A percentile compares a stretch with the other conserved stretches of the same genome.
Conservation (phyloP, 2,329 filamentous ascomycete species). For the Aureobasidium lini region DNA sequence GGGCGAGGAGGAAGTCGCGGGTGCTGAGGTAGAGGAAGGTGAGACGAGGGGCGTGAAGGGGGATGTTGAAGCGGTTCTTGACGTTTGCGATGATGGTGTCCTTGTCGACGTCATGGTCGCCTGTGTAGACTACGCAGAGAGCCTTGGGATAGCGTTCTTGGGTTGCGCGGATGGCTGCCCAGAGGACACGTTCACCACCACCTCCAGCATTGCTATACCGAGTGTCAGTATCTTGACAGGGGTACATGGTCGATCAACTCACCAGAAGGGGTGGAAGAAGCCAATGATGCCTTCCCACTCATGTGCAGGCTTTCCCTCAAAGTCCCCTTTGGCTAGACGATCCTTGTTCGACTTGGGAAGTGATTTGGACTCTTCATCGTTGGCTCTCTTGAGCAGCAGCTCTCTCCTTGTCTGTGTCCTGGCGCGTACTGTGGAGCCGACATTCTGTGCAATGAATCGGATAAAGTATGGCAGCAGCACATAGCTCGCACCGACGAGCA, state of each 20-base stretch:
- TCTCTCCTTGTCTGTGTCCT: constrained; percentile 16
- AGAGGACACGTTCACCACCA: constrained; percentile 89
- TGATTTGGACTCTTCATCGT: constrained; percentile 2
- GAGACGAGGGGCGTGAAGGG: constrained; percentile 72
- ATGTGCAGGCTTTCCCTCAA: constrained; percentile 24
- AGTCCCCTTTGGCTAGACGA: not conserved
- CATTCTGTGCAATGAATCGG: constrained; percentile 7
- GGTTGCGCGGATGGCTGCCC: constrained; percentile 88
- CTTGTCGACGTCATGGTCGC: constrained; percentile 84
- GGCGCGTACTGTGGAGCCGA: constrained; percentile 16
- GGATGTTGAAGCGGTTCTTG: constrained; percentile 84
- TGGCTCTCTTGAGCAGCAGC: constrained; percentile 15
- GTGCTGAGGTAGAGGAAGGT: constrained; percentile 88
- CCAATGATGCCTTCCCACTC: constrained; percentile 81
- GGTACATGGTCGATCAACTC: constrained; percentile 24
- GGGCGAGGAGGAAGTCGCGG: constrained; percentile 75
- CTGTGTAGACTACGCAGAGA: constrained; percentile 88
- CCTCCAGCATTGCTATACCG: constrained; percentile 79
- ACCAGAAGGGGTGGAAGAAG: constrained; percentile 98
- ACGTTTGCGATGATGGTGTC: constrained; percentile 57
- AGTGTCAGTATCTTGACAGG: not conserved
- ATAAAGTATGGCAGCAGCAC: not conserved
- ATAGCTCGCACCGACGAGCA: not conserved
- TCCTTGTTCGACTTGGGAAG: not conserved
- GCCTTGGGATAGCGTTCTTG: constrained; percentile 83